Percentiles rank a stretch among this genome's conserved stretches.
phyloP scores from a whole-genome alignment of 148 eudicot genomes.

The Spergularia bocconei region DNA sequence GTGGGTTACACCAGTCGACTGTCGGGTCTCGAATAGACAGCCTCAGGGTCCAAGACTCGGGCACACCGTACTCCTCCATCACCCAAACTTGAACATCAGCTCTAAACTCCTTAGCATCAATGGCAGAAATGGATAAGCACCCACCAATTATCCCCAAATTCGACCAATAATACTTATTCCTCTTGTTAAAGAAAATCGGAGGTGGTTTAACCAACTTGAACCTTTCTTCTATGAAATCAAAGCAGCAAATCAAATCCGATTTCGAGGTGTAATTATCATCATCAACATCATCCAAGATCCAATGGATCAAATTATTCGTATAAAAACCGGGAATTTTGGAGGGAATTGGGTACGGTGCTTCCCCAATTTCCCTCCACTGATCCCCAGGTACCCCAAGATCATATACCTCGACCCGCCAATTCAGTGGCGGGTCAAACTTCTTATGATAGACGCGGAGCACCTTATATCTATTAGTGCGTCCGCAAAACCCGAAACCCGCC shows the following conservation, averaged over 20 bases:
- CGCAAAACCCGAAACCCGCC: slow-evolving; percentile 37
- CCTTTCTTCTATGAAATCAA: slow-evolving; percentile 37
- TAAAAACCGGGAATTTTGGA: slow-evolving; percentile 34
- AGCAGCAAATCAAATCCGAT: slow-evolving; percentile 27
- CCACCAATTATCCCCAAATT: slow-evolving; percentile 35
- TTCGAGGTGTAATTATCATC: not conserved
- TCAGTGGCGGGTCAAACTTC: slow-evolving; percentile 5
- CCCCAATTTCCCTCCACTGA: slow-evolving; percentile 34
- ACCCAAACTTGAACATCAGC: slow-evolving; percentile 37
- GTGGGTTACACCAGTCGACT: slow-evolving; percentile 45
- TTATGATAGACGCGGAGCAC: slow-evolving; percentile 27
- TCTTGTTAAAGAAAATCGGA: slow-evolving; percentile 18
- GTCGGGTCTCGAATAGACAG: slow-evolving; percentile 36
- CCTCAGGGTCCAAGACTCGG: slow-evolving; percentile 36
- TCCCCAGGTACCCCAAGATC: slow-evolving; percentile 22
- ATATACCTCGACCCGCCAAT: slow-evolving; percentile 24
- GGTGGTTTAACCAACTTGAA: slow-evolving; percentile 30
- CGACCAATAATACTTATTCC: slow-evolving; percentile 26
- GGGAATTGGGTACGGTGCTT: slow-evolving; percentile 26
- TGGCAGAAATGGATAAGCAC: slow-evolving; percentile 31
- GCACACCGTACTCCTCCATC: slow-evolving; percentile 40
- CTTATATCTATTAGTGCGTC: slow-evolving; percentile 26
- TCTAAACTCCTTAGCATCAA: slow-evolving; percentile 34
- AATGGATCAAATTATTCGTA: slow-evolving; percentile 31
- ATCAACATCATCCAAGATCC: slow-evolving; percentile 28